phyloP scores from a whole-genome alignment of 1,284 basidiomycete species.

The Naganishia cerealis region DNA sequence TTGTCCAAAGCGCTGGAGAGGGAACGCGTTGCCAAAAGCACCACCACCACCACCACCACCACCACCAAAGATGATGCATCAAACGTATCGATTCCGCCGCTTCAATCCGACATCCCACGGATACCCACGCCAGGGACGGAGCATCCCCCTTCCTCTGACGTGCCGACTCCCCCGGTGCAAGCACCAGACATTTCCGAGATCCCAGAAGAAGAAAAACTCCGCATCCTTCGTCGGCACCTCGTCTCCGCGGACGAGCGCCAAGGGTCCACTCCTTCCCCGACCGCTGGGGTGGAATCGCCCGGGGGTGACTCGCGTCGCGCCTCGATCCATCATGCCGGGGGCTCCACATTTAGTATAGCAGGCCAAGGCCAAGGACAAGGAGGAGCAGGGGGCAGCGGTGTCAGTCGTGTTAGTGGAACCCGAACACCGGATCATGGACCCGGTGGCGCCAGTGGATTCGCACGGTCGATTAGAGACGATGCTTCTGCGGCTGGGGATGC shows the following conservation, averaged over 20 bases:
- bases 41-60: too few relatives aligned
- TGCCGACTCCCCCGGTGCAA: slow-evolving; percentile 23
- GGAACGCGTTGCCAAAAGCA: slow-evolving; percentile 13
- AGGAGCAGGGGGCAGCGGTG: slow-evolving; percentile 29
- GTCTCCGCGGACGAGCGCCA: slow-evolving; percentile 70
- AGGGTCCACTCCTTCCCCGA: slow-evolving; percentile 34
- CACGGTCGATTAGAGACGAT: slow-evolving; percentile 19
- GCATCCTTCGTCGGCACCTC: slow-evolving; percentile 74
- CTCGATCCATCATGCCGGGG: slow-evolving; percentile 28
- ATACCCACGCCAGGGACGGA: slow-evolving; percentile 9
- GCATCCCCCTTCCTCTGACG: not conserved
- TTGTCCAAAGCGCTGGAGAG: slow-evolving; percentile 18
- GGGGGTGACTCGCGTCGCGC: slow-evolving; percentile 14
- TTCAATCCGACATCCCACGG: not conserved
- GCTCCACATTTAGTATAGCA: slow-evolving; percentile 41
- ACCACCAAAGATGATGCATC: not conserved
- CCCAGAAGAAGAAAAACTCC: slow-evolving; percentile 75
- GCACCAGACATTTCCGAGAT: slow-evolving; percentile 46
- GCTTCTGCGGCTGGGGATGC: slow-evolving; percentile 41
- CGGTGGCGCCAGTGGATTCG: slow-evolving; percentile 16
- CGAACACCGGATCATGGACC: slow-evolving; percentile 6
- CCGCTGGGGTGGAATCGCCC: slow-evolving; percentile 8
- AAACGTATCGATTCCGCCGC: not conserved
- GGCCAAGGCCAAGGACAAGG: slow-evolving; percentile 46
- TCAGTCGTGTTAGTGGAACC: slow-evolving; percentile 17